phyloP scores from a whole-genome alignment of 2,329 filamentous ascomycete genomes.

The Trichophyton benhamiae region DNA sequence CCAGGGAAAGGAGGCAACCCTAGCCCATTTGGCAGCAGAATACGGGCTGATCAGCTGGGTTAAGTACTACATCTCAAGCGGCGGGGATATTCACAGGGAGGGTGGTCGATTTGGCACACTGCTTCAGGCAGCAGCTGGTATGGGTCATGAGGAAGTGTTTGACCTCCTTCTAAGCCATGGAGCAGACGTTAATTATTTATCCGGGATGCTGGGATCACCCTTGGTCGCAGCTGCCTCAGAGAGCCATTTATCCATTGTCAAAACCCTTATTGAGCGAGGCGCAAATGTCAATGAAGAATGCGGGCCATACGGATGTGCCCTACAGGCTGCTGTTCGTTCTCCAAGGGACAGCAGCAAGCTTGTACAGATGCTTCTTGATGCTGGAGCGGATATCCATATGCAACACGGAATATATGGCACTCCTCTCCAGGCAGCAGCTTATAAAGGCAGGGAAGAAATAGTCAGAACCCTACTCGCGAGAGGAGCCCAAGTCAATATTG shows the following conservation, averaged over 20 bases:
- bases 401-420: background rate
- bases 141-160: slow-evolving; percentile 1
- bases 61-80: background rate
- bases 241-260: background rate
- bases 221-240: background rate
- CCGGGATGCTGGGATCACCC: background rate
- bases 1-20: background rate
- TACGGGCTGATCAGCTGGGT: background rate
- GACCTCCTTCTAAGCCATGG: background rate
- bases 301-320: background rate
- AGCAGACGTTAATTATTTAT: background rate
- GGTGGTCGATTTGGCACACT: background rate
- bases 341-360: slow-evolving; percentile 6
- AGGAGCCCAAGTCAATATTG: background rate
- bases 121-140: background rate
- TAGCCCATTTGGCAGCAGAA: background rate
- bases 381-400: slow-evolving; percentile 14
- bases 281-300: slow-evolving; percentile 4
- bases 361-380: slow-evolving; percentile 11
- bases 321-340: slow-evolving; percentile 6
- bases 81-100: background rate
- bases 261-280: background rate
- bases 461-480: slow-evolving; percentile 1
- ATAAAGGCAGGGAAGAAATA: background rate
- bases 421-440: slow-evolving; percentile 4